A percentile compares a stretch with the other conserved stretches of the same genome.
Evolutionary conservation across 257 asterid genomes (phyloP).

Genomic region (Przewalskia tangutica): DNA sequence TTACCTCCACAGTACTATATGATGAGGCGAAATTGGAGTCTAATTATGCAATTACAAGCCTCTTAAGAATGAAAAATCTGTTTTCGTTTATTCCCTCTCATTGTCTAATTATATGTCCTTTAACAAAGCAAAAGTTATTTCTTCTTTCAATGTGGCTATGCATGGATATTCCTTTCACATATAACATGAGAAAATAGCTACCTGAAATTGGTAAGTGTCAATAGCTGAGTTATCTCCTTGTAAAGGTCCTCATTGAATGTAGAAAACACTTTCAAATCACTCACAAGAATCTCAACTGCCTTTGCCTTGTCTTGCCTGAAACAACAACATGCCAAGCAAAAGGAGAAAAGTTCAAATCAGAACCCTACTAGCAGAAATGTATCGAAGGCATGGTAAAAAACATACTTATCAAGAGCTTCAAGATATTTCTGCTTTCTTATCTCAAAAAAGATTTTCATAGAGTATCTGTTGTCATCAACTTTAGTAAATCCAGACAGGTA

Average conservation of each 20-base stretch:
- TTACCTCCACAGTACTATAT: background rate
- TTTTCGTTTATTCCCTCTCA: background rate
- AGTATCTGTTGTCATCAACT: conserved; percentile 91
- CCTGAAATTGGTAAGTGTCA: conserved; percentile 88
- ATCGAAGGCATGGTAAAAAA: background rate
- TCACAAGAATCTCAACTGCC: conserved; percentile 80
- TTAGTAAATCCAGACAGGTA: conserved; percentile 91
- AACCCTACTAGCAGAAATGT: background rate
- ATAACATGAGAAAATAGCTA: conserved; percentile 13
- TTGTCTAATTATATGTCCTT: background rate
- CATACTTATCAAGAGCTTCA: conserved; percentile 91
- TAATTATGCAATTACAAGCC: background rate
- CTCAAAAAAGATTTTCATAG: conserved; percentile 95
- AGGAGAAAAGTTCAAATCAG: background rate
- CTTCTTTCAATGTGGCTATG: background rate
- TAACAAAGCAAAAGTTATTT: background rate
- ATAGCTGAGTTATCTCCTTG: conserved; percentile 88
- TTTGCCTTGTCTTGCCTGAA: conserved; percentile 84
- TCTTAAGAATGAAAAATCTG: background rate
- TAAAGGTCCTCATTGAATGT: conserved; percentile 81
- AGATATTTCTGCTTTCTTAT: conserved; percentile 96
- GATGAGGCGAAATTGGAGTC: background rate
- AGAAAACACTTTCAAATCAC: conserved; percentile 84
- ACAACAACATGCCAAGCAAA: conserved; percentile 1
- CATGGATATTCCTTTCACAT: background rate